These are phyloP conservation scores for Rhizopogon rudus DNA, from an alignment of 768 basidiomycete species.

Conservation along the genomic window DNA sequence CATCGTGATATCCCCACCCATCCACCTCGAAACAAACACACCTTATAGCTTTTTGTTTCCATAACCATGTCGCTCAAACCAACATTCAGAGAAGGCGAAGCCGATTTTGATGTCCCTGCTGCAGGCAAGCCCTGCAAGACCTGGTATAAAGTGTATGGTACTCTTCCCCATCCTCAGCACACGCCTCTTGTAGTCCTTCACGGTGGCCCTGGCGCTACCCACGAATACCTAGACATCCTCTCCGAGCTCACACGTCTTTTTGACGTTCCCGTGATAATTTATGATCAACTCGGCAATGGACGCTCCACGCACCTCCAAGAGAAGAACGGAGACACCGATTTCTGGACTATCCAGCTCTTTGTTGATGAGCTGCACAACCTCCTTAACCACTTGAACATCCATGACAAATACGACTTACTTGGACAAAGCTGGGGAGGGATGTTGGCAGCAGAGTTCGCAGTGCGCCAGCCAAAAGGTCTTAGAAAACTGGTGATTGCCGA, in stretches of 20 bases:
- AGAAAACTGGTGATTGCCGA: conserved; percentile 31
- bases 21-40: not conserved
- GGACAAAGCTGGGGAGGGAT: conserved; percentile 43
- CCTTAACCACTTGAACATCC: conserved; percentile 32
- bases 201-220: conserved; percentile 48
- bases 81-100: conserved; percentile 20
- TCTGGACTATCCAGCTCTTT: conserved; percentile 47
- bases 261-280: conserved; percentile 45
- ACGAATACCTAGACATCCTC: conserved; percentile 35
- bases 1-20: not conserved
- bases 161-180: conserved; percentile 27
- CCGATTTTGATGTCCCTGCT: conserved; percentile 18
- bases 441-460: conserved; percentile 35
- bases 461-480: conserved; percentile 39
- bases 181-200: conserved; percentile 48
- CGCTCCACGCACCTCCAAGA: conserved; percentile 49
- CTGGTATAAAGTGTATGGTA: conserved; percentile 48
- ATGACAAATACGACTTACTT: conserved; percentile 29
- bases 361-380: conserved; percentile 40
- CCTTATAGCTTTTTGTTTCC: not conserved
- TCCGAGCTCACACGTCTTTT: conserved; percentile 31
- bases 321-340: conserved; percentile 34
- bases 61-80: conserved; percentile 10
- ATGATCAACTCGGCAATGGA: conserved; percentile 55
- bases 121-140: conserved; percentile 35